A percentile compares a stretch with the other conserved stretches of the same genome.
phyloP scores from a whole-genome alignment of 129 eudicot species.

The Mikania micrantha region DNA sequence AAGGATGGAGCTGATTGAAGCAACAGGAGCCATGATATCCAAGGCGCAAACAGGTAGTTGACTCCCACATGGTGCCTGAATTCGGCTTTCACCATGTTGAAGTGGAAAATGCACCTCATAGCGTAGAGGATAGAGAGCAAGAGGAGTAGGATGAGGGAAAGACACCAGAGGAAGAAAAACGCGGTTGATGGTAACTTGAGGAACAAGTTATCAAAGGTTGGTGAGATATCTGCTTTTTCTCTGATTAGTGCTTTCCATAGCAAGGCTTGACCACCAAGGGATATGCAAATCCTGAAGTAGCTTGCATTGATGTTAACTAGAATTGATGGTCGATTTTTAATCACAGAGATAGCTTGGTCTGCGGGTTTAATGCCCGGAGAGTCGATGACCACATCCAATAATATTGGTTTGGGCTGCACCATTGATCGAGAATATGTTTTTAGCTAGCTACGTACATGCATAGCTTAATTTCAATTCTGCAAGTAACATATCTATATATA shows the following conservation, averaged over 20 bases:
- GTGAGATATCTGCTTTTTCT: slow-evolving; percentile 19
- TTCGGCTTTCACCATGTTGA: slow-evolving; percentile 54
- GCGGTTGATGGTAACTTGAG: slow-evolving; percentile 43
- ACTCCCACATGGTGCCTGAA: slow-evolving; percentile 55
- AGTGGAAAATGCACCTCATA: slow-evolving; percentile 50
- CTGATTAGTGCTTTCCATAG: slow-evolving; percentile 61
- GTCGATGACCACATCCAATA: slow-evolving; percentile 22
- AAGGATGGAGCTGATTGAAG: slow-evolving; percentile 40
- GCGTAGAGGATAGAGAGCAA: slow-evolving; percentile 46
- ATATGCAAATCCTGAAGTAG: slow-evolving; percentile 60
- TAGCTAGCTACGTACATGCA: too few species aligned
- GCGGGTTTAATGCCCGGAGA: slow-evolving; percentile 4
- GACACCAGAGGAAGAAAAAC: slow-evolving; percentile 51
- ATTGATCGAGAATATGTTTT: not conserved
- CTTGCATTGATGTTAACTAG: slow-evolving; percentile 57
- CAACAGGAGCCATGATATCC: slow-evolving; percentile 73
- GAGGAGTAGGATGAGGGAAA: slow-evolving; percentile 31
- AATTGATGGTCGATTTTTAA: slow-evolving; percentile 25
- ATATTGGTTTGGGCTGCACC: slow-evolving; percentile 16
- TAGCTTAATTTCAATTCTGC: too few species aligned
- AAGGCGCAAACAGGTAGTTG: slow-evolving; percentile 68
- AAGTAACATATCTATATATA: too few species aligned
- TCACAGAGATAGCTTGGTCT: not conserved
- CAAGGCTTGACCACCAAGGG: slow-evolving; percentile 58
- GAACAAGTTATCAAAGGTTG: slow-evolving; percentile 20